Evolutionary conservation across 2,329 filamentous ascomycete genomes (phyloP).

Genomic region (Fusarium setosum): DNA sequence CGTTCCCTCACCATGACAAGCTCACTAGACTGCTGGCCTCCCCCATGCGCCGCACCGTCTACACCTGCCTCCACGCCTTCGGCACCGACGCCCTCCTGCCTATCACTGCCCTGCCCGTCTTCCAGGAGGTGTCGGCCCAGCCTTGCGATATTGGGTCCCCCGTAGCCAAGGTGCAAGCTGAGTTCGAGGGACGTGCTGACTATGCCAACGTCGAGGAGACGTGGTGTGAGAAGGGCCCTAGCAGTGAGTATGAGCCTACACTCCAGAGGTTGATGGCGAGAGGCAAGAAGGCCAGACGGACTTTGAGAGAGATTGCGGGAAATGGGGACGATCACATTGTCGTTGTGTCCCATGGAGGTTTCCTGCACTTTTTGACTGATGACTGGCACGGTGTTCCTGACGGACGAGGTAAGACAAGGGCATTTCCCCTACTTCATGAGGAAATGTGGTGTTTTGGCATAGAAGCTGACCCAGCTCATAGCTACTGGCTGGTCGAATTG

Average conservation of each 20-base stretch:
- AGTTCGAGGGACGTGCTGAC: slow-evolving; percentile 75
- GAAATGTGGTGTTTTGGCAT: slow-evolving; percentile 19
- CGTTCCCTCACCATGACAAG: slow-evolving; percentile 73
- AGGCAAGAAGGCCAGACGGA: slow-evolving; percentile 69
- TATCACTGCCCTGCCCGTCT: slow-evolving; percentile 76
- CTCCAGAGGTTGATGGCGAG: slow-evolving; percentile 67
- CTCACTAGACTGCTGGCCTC: slow-evolving; percentile 81
- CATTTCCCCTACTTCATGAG: neutral
- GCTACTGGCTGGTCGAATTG: slow-evolving; percentile 81
- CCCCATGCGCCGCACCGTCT: slow-evolving; percentile 82
- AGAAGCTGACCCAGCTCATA: no score
- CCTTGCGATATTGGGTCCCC: slow-evolving; percentile 82
- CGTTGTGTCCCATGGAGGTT: slow-evolving; percentile 84
- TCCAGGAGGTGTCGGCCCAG: slow-evolving; percentile 81
- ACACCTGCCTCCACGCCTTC: slow-evolving; percentile 81
- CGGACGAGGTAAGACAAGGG: slow-evolving; percentile 50
- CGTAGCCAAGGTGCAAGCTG: slow-evolving; percentile 62
- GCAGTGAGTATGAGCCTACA: slow-evolving; percentile 58
- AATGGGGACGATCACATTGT: slow-evolving; percentile 73
- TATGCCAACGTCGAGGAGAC: slow-evolving; percentile 67
- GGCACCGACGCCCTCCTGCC: slow-evolving; percentile 57
- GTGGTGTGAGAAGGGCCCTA: slow-evolving; percentile 76
- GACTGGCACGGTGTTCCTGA: slow-evolving; percentile 76
- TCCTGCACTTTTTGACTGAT: slow-evolving; percentile 86
- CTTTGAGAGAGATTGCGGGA: slow-evolving; percentile 61